Evolutionary conservation across 345 rosid genomes (phyloP), one percentile per base, ranked within the genome.

Genomic region (Lepidium didymum): DNA sequence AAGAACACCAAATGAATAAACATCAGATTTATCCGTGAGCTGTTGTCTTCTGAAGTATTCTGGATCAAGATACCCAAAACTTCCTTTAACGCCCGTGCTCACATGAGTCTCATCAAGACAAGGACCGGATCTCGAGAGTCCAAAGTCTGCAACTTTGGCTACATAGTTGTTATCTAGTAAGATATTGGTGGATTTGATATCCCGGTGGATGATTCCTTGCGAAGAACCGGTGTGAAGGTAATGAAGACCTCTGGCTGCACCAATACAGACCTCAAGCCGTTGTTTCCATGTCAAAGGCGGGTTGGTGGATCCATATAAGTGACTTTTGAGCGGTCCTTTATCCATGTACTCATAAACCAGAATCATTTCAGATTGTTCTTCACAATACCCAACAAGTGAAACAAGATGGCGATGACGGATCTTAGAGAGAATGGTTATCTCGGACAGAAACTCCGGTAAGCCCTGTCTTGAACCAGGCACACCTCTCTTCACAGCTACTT

Each of bases 61-160:
- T 8, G 97, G 98, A 71, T 93, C 96, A 19, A 93, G 88, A 82
- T 93, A 93, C 0, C 98, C 98, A 10, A 93, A 93, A 76, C 99
- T 94, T 16, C 99, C 99, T 74, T 94, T 94, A 0, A 94, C 99
- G 3, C 95, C 96, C 0, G 99, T 94, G 57, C 99, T 94, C 6
- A 94, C 97, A 68, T 91, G 96, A 15, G 96, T 94, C 79, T 94
- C 97, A 16, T 91, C 73, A 5, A 94, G 82, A 72, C 99, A 85
- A 3, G 99, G 99, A 25, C 97, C 99, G 0, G 95, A 82, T 80
- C 97, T 87, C 1, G 97, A 94, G 50, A 94, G 92, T 63, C 99
- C 99, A 57, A 94, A 94, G 79, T 94, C 97, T 10, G 99, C 96
- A 47, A 94, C 99, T 85, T 94, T 94, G 40, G 96, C 90, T 18